These are phyloP conservation scores for Knufia fluminis DNA, from an alignment of 2,329 filamentous ascomycete species.

Conservation along the genomic window DNA sequence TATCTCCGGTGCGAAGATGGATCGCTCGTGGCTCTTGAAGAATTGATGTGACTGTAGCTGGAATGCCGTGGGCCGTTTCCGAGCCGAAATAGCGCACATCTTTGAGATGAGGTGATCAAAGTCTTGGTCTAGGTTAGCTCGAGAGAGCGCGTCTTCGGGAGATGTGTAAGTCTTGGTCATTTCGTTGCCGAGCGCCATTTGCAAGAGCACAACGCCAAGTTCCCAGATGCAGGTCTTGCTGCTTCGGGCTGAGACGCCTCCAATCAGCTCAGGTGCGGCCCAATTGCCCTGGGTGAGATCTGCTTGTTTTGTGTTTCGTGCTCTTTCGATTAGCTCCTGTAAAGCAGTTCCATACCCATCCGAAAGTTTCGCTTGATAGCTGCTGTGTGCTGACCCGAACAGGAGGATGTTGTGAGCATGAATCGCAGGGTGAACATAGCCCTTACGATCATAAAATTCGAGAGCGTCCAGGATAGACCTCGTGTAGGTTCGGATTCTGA, in stretches of 20 bases:
- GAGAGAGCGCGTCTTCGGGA: constrained; percentile 42
- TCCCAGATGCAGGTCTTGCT: constrained; percentile 92
- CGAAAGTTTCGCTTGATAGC: constrained; percentile 62
- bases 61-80: constrained; percentile 77
- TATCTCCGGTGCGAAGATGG: constrained; percentile 20
- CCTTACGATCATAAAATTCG: constrained; percentile 75
- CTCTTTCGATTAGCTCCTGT: constrained; percentile 40
- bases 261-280: constrained; percentile 67
- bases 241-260: constrained; percentile 45
- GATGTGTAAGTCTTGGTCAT: constrained; percentile 69
- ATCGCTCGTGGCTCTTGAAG: constrained; percentile 14
- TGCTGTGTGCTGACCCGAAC: constrained; percentile 58
- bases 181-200: constrained; percentile 86
- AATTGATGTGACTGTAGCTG: constrained; percentile 40
- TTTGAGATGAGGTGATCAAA: constrained; percentile 71
- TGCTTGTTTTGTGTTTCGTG: constrained; percentile 41
- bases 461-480: constrained; percentile 82
- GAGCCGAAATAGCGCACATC: constrained; percentile 76
- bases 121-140: constrained; percentile 63
- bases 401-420: constrained; percentile 73
- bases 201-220: constrained; percentile 78
- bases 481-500: constrained; percentile 79
- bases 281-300: constrained; percentile 28
- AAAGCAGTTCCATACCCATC: constrained; percentile 48
- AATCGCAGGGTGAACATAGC: constrained; percentile 73